Percentiles rank a stretch among this genome's conserved stretches.
phyloP scores from a whole-genome alignment of 1,284 basidiomycete species.

The Inonotus hispidus region DNA sequence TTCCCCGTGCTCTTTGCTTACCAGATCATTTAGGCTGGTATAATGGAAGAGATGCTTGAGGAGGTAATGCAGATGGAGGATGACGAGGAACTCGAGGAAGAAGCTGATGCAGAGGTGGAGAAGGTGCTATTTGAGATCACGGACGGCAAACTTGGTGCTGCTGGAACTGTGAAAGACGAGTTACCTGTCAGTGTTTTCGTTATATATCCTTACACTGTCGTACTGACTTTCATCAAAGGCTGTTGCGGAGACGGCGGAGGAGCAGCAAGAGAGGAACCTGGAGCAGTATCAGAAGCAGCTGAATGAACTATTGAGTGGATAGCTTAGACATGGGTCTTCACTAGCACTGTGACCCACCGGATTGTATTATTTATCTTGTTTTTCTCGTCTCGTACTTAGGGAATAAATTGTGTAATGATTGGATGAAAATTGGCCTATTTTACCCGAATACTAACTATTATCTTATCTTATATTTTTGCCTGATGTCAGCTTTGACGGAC shows the following conservation, averaged over 20 bases:
- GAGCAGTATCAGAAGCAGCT: constrained; percentile 84
- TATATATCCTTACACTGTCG: neutral
- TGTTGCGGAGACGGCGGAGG: constrained; percentile 56
- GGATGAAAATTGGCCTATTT: no score
- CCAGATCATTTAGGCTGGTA: constrained; percentile 61
- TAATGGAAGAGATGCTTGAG: constrained; percentile 92
- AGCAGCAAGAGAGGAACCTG: constrained; percentile 80
- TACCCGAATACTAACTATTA: neutral
- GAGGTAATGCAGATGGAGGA: constrained; percentile 85
- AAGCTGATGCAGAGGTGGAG: constrained; percentile 96
- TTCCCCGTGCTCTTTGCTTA: neutral
- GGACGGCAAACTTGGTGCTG: constrained; percentile 89
- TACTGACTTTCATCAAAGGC: constrained; percentile 31
- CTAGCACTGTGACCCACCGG: neutral
- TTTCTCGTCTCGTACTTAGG: no score
- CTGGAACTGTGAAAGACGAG: constrained; percentile 65
- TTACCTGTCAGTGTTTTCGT: constrained; percentile 62
- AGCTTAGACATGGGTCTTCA: neutral
- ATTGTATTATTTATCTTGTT: neutral
- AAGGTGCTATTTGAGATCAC: constrained; percentile 96
- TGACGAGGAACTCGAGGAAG: constrained; percentile 93
- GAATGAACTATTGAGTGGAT: constrained; percentile 77
- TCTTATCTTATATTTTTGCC: constrained; percentile 7
- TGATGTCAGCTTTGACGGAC: constrained; percentile 14
- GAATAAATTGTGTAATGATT: neutral